These are phyloP conservation scores for Phenoliferia sp. DNA, from an alignment of 1,284 basidiomycete genomes.

Conservation along the genomic window DNA sequence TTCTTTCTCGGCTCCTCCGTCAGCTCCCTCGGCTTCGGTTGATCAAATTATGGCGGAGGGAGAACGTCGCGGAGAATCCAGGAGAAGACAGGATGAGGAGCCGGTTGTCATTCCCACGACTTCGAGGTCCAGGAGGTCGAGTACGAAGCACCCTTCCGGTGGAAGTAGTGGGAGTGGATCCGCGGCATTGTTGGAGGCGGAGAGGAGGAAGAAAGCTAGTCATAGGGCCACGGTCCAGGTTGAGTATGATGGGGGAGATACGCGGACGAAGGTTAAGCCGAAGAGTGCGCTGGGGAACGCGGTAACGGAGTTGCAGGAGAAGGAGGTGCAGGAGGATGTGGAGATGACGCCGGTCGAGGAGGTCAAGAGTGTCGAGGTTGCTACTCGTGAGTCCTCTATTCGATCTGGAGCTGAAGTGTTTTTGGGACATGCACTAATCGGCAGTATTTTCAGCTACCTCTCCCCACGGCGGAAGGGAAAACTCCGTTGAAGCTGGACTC, in stretches of 20 bases:
- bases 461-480: too few relatives aligned
- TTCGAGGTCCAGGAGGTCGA: conserved; percentile 58
- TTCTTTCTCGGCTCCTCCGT: conserved; percentile 18
- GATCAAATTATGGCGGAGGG: conserved; percentile 15
- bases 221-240: too few relatives aligned
- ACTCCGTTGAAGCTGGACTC: neutral
- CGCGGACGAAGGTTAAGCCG: conserved; percentile 13
- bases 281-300: too few relatives aligned
- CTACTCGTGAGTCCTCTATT: too few relatives aligned
- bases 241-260: conserved; percentile 59
- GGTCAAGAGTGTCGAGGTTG: too few relatives aligned
- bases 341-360: conserved; percentile 2
- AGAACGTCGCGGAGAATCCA: neutral
- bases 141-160: too few relatives aligned
- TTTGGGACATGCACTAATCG: too few relatives aligned
- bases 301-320: neutral
- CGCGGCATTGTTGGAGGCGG: too few relatives aligned
- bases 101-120: neutral
- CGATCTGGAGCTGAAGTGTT: too few relatives aligned
- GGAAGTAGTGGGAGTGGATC: too few relatives aligned
- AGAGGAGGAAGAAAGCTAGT: too few relatives aligned
- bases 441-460: too few relatives aligned
- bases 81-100: neutral
- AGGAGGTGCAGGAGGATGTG: conserved; percentile 1
- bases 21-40: neutral